Conservation (phyloP, 225 moss, liverwort and hornwort genomes). For the Asterella californica region DNA sequence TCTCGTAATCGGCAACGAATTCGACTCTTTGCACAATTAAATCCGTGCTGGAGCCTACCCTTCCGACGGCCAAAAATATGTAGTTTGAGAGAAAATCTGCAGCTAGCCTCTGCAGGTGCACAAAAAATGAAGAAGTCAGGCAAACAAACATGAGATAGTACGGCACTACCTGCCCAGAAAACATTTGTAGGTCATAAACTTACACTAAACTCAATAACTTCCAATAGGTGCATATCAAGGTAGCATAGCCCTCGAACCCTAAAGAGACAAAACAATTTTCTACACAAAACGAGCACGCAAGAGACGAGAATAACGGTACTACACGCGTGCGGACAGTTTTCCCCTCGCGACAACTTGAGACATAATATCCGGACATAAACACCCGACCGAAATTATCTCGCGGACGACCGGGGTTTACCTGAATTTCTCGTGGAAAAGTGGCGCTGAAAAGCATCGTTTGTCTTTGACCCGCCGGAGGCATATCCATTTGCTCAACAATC, state of each 20-base stretch:
- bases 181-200: too few species aligned
- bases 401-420: conserved; percentile 39
- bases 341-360: too few species aligned
- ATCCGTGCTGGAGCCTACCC: conserved; percentile 96
- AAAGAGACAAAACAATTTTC: too few species aligned
- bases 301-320: too few species aligned
- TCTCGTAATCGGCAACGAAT: conserved; percentile 77
- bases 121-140: not conserved
- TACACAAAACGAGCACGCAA: too few species aligned
- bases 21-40: conserved; percentile 92
- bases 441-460: conserved; percentile 99
- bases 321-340: too few species aligned
- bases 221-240: too few species aligned
- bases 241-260: too few species aligned
- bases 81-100: conserved; percentile 92
- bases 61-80: conserved; percentile 90
- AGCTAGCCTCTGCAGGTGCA: conserved; percentile 66
- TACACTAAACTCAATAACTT: too few species aligned
- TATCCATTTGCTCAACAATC: conserved; percentile 97
- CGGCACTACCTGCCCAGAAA: too few species aligned
- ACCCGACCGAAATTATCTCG: too few species aligned
- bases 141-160: not conserved
- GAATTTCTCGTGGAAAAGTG: conserved; percentile 91
- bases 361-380: too few species aligned
- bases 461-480: conserved; percentile 72